Percentiles rank a stretch among this genome's conserved stretches.
phyloP scores from a whole-genome alignment of 805 yeast species.

The Kurtzmaniella cleridarum region DNA sequence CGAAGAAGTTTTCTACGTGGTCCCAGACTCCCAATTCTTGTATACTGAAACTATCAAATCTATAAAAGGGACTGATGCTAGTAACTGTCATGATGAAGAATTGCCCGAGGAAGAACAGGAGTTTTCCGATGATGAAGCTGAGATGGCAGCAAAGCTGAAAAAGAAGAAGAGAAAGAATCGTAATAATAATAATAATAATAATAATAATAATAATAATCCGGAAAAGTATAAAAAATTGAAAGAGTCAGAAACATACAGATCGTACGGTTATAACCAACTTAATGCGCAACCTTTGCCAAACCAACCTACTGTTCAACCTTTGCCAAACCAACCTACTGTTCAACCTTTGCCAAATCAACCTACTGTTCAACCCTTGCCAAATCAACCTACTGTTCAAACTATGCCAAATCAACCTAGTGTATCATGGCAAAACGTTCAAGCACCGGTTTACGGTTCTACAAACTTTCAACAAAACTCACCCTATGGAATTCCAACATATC shows the following conservation, averaged over 20 bases:
- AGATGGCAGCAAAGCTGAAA: constrained; percentile 59
- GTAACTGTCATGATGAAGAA: constrained; percentile 93
- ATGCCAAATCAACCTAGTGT: not conserved
- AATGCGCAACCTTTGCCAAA: constrained; percentile 8
- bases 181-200: constrained; percentile 1
- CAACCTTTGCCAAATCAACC: constrained; percentile 4
- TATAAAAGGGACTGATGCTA: constrained; percentile 87
- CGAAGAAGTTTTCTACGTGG: constrained; percentile 64
- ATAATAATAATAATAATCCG: not conserved
- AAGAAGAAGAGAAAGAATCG: constrained; percentile 47
- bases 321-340: constrained; percentile 1
- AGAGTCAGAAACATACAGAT: constrained; percentile 12
- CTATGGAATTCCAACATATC: not conserved
- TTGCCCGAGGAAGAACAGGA: constrained; percentile 90
- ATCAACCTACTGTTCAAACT: not conserved
- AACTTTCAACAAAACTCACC: constrained; percentile 8
- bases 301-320: constrained; percentile 5
- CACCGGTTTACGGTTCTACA: constrained; percentile 14
- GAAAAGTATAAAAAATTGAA: not conserved
- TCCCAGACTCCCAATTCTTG: constrained; percentile 72
- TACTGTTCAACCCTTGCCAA: not conserved
- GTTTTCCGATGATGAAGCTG: constrained; percentile 91
- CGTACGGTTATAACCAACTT: constrained; percentile 18
- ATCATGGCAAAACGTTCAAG: constrained; percentile 5
- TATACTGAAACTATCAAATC: constrained; percentile 67